Evolutionary conservation across 495 filamentous ascomycete genomes (phyloP).

Genomic region (Trichocladium uniseriatum): DNA sequence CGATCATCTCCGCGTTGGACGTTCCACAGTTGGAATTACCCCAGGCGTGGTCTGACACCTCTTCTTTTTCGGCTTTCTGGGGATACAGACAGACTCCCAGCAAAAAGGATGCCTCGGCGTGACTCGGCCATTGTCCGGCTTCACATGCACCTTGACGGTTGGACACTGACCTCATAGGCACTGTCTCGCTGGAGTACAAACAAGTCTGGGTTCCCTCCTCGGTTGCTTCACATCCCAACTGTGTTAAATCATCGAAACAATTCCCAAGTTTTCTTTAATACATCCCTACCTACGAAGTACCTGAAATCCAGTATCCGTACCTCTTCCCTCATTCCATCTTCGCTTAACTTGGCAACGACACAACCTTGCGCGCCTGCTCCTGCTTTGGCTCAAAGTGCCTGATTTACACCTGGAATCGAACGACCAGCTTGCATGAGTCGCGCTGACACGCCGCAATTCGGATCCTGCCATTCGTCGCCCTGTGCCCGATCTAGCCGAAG

Average conservation of each 20-base stretch:
- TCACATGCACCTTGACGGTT: constrained; percentile 17
- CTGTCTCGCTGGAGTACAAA: neutral
- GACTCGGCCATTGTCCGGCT: constrained; percentile 13
- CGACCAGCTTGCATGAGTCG: constrained; percentile 12
- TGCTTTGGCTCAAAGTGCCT: neutral
- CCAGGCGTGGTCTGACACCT: constrained; percentile 3
- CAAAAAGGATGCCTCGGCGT: constrained; percentile 14
- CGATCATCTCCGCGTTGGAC: constrained; percentile 2
- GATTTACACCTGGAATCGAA: constrained; percentile 11
- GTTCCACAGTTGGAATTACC: constrained; percentile 3
- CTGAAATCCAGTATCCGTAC: neutral
- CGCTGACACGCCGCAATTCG: constrained; percentile 2
- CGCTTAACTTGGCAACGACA: neutral
- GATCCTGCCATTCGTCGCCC: constrained; percentile 2
- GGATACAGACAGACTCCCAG: neutral
- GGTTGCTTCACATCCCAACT: neutral
- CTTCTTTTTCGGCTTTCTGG: neutral
- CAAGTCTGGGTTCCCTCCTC: neutral
- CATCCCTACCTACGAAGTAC: no score
- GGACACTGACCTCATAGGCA: constrained; percentile 5
- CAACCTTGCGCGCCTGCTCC: neutral
- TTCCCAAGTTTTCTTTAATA: no score
- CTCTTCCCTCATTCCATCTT: neutral
- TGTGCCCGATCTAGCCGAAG: constrained; percentile 9
- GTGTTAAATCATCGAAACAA: no score